Conservation (phyloP, 2,329 filamentous ascomycete genomes). For the Trichoderma brevicompactum region DNA sequence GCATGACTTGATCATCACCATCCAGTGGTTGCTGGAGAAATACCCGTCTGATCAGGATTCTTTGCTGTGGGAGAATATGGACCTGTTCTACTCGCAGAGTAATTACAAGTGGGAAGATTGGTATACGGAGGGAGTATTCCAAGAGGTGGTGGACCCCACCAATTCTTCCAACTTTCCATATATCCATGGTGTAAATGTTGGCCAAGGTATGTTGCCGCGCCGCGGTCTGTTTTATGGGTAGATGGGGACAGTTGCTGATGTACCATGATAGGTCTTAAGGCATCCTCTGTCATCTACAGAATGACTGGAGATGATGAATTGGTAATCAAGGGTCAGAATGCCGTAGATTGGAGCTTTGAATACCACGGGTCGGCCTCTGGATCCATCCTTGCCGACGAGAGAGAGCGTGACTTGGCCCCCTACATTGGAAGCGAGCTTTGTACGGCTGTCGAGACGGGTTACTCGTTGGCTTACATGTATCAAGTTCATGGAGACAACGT, state of each 20-base stretch:
- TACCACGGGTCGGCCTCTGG: slow-evolving; percentile 49
- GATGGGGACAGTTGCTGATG: background rate
- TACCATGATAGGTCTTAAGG: slow-evolving; percentile 43
- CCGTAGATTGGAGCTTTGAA: slow-evolving; percentile 43
- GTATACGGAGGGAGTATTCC: slow-evolving; percentile 36
- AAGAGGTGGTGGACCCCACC: slow-evolving; percentile 31
- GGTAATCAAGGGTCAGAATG: slow-evolving; percentile 43
- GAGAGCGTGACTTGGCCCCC: slow-evolving; percentile 44
- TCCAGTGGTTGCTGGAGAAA: slow-evolving; percentile 48
- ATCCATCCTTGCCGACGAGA: slow-evolving; percentile 49
- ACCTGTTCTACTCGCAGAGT: slow-evolving; percentile 43
- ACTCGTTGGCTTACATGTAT: slow-evolving; percentile 43
- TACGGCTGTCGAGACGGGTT: slow-evolving; percentile 42
- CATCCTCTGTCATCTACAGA: slow-evolving; percentile 47
- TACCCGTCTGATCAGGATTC: slow-evolving; percentile 34
- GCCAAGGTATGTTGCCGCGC: slow-evolving; percentile 42
- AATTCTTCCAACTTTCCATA: slow-evolving; percentile 38
- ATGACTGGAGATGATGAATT: slow-evolving; percentile 45
- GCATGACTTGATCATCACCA: slow-evolving; percentile 46
- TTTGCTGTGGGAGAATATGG: slow-evolving; percentile 48
- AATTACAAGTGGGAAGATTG: slow-evolving; percentile 39
- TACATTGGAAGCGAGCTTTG: slow-evolving; percentile 46
- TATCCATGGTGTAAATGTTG: slow-evolving; percentile 50
- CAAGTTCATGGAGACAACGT: slow-evolving; percentile 39
- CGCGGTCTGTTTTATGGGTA: background rate